Conservation (phyloP, 1,284 basidiomycete species). For the Trichosporon faecale region DNA sequence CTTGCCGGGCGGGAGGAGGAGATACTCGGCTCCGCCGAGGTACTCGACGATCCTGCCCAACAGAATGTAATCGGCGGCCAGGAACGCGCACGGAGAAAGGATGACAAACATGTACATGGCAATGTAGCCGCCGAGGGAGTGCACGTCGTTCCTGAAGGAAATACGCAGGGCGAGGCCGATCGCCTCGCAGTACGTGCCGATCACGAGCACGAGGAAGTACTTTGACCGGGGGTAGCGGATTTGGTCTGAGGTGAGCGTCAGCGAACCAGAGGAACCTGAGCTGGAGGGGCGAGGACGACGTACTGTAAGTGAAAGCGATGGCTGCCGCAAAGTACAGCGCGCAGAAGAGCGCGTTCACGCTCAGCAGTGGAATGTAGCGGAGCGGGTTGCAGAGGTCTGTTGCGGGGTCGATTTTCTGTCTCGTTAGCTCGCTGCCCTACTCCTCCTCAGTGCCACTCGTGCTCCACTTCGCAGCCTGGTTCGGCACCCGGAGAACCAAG, state of each 20-base stretch:
- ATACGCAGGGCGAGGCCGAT: slow-evolving; percentile 24
- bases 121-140: slow-evolving; percentile 20
- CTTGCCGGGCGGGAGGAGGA: slow-evolving; percentile 33
- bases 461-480: no score
- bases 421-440: not conserved
- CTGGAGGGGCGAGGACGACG: slow-evolving; percentile 26
- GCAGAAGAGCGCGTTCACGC: slow-evolving; percentile 59
- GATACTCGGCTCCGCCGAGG: slow-evolving; percentile 55
- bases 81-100: slow-evolving; percentile 64
- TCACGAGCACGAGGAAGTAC: slow-evolving; percentile 24
- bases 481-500: no score
- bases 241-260: slow-evolving; percentile 20
- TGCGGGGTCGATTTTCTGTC: slow-evolving; percentile 13
- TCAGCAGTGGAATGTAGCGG: slow-evolving; percentile 62
- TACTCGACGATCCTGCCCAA: slow-evolving; percentile 62
- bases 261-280: not conserved
- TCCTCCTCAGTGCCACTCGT: no score
- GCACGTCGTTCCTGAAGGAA: slow-evolving; percentile 16
- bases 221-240: slow-evolving; percentile 13
- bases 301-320: slow-evolving; percentile 57
- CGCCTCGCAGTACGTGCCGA: slow-evolving; percentile 22
- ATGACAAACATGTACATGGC: slow-evolving; percentile 24
- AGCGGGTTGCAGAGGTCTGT: slow-evolving; percentile 39
- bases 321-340: slow-evolving; percentile 58
- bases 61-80: slow-evolving; percentile 67